Evolutionary conservation across 2,329 filamentous ascomycete genomes (phyloP), one percentile per base, ranked within the genome.

Genomic region (Hirsutella rhossiliensis): DNA sequence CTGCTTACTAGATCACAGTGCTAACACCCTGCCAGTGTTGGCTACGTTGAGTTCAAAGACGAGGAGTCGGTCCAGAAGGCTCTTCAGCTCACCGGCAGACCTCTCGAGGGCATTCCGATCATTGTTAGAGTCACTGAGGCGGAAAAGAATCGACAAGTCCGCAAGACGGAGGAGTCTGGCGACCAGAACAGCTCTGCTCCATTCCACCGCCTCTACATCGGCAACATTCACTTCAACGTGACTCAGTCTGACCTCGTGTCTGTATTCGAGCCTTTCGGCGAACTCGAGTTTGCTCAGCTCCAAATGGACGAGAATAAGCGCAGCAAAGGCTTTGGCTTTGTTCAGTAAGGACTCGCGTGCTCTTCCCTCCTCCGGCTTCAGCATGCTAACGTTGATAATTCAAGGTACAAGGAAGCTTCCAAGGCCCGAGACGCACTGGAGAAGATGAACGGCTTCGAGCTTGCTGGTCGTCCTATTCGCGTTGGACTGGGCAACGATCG

Each of bases 401-500:
- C 49, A 11, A 95, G 88, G 61, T 96, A 94, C 66, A 82, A 84
- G 58, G 86, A 97, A 60, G 88, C 90, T 47, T 79, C 80, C 51
- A 82, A 96, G 65, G 92, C 92, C 60, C 87, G 90, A 61, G 87
- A 95, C 64, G 94, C 92, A 49, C 73, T 98, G 51, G 88, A 96
- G 65, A 95, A 96, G 69, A 96, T 98, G 90, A 98, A 98, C 67
- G 89, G 90, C 52, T 98, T 97, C 69, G 92, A 97, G 68, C 81
- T 98, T 55, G 92, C 92, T 58, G 89, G 89, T 66, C 89, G 92
- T 62, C 88, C 89, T 51, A 97, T 98, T 64, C 88, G 92, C 62
- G 94, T 98, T 65, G 92, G 92, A 66, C 87, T 98, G 71, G 92
- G 92, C 68, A 98, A 96, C 72, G 92, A 98, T 85, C 97, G 97